These are phyloP conservation scores for Tuber microsphaerosporum DNA, from an alignment of 495 filamentous ascomycete genomes.

Conservation along the genomic window DNA sequence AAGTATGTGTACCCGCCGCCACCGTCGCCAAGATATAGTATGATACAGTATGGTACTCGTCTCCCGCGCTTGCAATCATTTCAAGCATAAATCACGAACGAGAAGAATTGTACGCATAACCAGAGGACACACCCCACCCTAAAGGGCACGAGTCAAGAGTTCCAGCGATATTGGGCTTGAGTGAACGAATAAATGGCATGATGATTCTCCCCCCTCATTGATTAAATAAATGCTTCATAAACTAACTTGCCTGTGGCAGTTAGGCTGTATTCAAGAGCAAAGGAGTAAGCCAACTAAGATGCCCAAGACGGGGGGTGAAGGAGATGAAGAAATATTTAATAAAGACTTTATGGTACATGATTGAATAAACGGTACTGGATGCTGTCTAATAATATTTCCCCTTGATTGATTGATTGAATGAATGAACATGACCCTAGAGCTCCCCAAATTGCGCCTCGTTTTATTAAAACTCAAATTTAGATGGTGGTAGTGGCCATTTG, in stretches of 20 bases:
- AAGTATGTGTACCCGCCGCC: too few relatives aligned
- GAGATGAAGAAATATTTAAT: neutral
- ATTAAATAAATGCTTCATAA: neutral
- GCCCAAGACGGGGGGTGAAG: neutral
- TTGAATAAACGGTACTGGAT: neutral
- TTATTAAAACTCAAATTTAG: slow-evolving; percentile 6
- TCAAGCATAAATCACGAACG: neutral
- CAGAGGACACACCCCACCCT: neutral
- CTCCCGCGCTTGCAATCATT: neutral
- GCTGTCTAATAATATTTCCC: neutral
- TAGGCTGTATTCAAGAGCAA: neutral
- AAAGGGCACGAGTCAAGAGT: neutral
- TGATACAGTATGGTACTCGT: neutral
- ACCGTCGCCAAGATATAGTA: neutral
- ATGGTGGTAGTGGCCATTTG: slow-evolving; percentile 20
- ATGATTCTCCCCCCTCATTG: neutral
- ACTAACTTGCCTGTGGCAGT: neutral
- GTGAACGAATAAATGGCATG: neutral
- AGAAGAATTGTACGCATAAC: neutral
- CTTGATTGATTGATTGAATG: neutral
- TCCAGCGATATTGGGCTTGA: neutral
- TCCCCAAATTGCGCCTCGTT: neutral
- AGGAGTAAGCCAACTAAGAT: neutral
- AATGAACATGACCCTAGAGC: neutral
- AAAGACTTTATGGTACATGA: neutral